Evolutionary conservation across 495 filamentous ascomycete genomes (phyloP).

Genomic region (Pyrenopolyporus hunteri): DNA sequence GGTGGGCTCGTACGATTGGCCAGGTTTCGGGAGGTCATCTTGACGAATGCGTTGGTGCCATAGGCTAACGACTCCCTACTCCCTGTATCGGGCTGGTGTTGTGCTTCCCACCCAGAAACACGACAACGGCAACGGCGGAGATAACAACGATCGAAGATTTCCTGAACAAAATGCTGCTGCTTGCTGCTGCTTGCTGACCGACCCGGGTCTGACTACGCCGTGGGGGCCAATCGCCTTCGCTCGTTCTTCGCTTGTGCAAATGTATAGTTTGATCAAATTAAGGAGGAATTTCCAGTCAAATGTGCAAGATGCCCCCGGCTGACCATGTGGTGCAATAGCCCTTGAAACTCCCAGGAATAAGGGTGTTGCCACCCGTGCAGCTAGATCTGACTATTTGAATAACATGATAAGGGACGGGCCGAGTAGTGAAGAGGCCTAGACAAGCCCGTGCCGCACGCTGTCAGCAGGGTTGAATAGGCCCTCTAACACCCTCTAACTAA

Average conservation of each 20-base stretch:
- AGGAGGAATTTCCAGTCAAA: slow-evolving; percentile 17
- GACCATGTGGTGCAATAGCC: slow-evolving; percentile 26
- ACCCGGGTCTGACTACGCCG: slow-evolving; percentile 19
- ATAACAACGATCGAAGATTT: slow-evolving; percentile 12
- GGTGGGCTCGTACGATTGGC: slow-evolving; percentile 19
- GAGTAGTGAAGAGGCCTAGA: slow-evolving; percentile 22
- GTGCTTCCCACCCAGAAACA: slow-evolving; percentile 27
- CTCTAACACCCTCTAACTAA: slow-evolving; percentile 13
- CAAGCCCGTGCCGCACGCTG: slow-evolving; percentile 25
- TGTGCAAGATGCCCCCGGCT: slow-evolving; percentile 26
- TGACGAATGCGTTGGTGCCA: slow-evolving; percentile 4
- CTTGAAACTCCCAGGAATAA: slow-evolving; percentile 26
- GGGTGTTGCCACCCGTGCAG: slow-evolving; percentile 31
- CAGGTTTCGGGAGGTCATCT: slow-evolving; percentile 29
- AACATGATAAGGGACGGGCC: slow-evolving; percentile 39
- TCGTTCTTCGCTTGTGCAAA: neutral
- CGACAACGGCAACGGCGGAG: slow-evolving; percentile 22
- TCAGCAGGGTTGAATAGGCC: slow-evolving; percentile 24
- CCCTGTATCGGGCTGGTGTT: slow-evolving; percentile 17
- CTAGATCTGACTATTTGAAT: slow-evolving; percentile 31
- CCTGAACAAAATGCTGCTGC: neutral
- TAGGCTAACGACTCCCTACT: slow-evolving; percentile 16
- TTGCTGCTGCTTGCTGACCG: slow-evolving; percentile 6
- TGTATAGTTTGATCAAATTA: neutral
- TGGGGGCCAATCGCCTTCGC: slow-evolving; percentile 17